These are phyloP conservation scores for Halophytophthora batemanensis DNA, from an alignment of 352 stramenopile genomes.

Conservation along the genomic window DNA sequence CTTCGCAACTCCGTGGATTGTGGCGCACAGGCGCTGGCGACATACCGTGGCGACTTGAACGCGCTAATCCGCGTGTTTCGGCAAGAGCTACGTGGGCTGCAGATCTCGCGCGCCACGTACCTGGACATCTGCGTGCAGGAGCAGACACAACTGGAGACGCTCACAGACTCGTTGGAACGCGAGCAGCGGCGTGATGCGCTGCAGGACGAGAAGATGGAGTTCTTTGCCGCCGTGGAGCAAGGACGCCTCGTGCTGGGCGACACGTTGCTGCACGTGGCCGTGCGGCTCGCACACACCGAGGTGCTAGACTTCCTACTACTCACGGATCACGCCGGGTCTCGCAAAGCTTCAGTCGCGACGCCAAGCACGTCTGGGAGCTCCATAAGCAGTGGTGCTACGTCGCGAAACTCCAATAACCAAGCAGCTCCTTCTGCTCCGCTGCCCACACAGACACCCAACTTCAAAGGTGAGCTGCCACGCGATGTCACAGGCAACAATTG, in stretches of 20 bases:
- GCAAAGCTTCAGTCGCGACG: slow-evolving; percentile 3
- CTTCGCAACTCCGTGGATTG: neutral
- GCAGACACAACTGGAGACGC: slow-evolving; percentile 43
- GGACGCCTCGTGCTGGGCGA: slow-evolving; percentile 62
- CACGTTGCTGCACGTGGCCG: slow-evolving; percentile 69
- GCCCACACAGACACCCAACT: slow-evolving; percentile 54
- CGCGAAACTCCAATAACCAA: neutral
- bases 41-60: slow-evolving; percentile 49
- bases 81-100: slow-evolving; percentile 40
- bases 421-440: slow-evolving; percentile 5
- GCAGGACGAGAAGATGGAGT: slow-evolving; percentile 76
- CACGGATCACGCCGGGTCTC: slow-evolving; percentile 33
- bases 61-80: slow-evolving; percentile 40
- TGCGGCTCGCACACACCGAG: slow-evolving; percentile 42
- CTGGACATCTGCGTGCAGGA: slow-evolving; percentile 72
- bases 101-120: slow-evolving; percentile 77
- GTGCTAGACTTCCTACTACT: slow-evolving; percentile 70
- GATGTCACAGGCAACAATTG: slow-evolving; percentile 37
- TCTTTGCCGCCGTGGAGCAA: slow-evolving; percentile 59
- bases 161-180: slow-evolving; percentile 61
- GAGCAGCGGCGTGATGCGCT: slow-evolving; percentile 42
- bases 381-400: slow-evolving; percentile 1
- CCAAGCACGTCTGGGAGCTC: slow-evolving; percentile 7
- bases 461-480: slow-evolving; percentile 52
- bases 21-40: slow-evolving; percentile 31